These are phyloP conservation scores for Cladosporium sp. DNA, from an alignment of 2,329 filamentous ascomycete genomes.

Conservation along the genomic window DNA sequence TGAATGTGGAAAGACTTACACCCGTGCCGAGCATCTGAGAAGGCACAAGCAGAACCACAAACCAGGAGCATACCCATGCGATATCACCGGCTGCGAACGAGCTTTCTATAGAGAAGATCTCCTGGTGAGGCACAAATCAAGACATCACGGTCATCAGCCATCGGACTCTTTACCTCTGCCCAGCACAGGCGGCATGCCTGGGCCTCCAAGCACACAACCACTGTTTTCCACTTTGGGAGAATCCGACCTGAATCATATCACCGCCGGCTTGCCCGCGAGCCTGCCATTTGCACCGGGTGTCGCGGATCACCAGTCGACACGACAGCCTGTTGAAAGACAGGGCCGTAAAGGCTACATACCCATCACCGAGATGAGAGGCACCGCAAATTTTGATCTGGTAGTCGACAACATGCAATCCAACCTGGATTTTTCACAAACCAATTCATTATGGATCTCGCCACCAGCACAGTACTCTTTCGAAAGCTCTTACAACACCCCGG, in stretches of 20 bases:
- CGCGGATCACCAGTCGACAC: not conserved
- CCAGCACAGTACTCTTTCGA: not conserved
- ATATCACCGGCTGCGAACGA: conserved; percentile 38
- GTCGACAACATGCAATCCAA: not conserved
- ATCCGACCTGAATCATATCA: no score
- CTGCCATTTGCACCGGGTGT: no score
- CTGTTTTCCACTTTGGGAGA: no score
- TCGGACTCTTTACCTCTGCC: not conserved
- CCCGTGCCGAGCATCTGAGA: conserved; percentile 44
- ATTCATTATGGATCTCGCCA: no score
- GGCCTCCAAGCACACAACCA: no score
- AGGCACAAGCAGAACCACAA: conserved; percentile 46
- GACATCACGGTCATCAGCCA: conserved; percentile 28
- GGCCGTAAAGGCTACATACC: not conserved
- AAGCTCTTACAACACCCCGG: not conserved
- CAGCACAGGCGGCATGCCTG: not conserved
- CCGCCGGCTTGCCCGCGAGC: no score
- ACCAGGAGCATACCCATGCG: conserved; percentile 37
- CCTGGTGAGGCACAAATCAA: conserved; percentile 40
- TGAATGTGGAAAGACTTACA: conserved; percentile 44
- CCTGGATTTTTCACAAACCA: not conserved
- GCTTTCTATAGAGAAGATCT: conserved; percentile 43
- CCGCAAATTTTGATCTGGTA: conserved; percentile 15
- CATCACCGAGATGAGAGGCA: not conserved
- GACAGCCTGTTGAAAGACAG: not conserved